These are phyloP conservation scores for Perilla frutescens DNA, from an alignment of 257 asterid genomes.

Conservation along the genomic window DNA sequence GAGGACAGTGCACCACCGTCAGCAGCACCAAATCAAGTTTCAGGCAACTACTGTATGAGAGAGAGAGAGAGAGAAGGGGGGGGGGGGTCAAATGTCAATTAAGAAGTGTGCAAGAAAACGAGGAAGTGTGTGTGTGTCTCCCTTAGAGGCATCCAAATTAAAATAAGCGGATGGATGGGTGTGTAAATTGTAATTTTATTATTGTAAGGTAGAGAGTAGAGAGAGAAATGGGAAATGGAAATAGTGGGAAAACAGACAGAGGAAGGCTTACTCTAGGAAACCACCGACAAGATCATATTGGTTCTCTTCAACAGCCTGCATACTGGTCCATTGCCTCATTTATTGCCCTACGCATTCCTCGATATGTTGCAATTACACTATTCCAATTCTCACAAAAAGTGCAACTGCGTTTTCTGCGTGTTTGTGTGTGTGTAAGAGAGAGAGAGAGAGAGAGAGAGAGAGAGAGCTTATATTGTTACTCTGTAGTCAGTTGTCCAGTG, in stretches of 20 bases:
- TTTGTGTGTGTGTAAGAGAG: not conserved
- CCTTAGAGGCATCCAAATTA: slow-evolving; percentile 32
- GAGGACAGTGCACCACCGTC: slow-evolving; percentile 32
- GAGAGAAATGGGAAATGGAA: no score
- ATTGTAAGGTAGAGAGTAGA: no score
- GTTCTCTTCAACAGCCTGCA: slow-evolving; percentile 31
- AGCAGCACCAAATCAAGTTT: slow-evolving; percentile 24
- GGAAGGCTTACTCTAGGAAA: slow-evolving; percentile 40
- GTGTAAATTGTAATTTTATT: no score
- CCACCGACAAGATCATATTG: slow-evolving; percentile 76
- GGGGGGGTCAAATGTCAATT: no score
- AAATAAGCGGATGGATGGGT: no score
- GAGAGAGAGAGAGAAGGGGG: not conserved
- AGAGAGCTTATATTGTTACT: not conserved
- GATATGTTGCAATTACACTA: no score
- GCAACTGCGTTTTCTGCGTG: not conserved
- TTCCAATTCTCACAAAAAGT: not conserved
- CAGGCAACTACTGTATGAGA: not conserved
- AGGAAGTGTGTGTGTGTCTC: slow-evolving; percentile 25
- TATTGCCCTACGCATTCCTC: not conserved
- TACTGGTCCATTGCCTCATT: slow-evolving; percentile 16
- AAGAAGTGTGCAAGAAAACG: not conserved
- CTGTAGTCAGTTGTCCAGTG: no score
- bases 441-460: not conserved
- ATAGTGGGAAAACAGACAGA: slow-evolving; percentile 5